phyloP scores from a whole-genome alignment of 2,329 filamentous ascomycete genomes.

The Phialophora tarda region DNA sequence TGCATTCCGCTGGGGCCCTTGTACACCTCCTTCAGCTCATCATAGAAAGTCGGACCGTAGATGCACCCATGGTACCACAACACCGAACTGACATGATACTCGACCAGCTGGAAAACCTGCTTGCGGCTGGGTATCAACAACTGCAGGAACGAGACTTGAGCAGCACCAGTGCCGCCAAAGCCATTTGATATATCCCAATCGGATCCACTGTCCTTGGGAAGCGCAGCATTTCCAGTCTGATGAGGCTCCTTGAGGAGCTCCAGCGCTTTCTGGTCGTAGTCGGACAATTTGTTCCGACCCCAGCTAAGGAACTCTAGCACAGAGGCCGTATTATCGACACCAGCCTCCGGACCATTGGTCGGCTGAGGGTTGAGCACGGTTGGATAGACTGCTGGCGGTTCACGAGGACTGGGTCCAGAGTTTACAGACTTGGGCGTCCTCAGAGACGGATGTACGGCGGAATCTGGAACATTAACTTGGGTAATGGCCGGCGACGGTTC shows the following conservation, averaged over 20 bases:
- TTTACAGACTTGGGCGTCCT: conserved; percentile 27
- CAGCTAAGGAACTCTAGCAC: conserved; percentile 58
- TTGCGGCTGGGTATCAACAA: conserved; percentile 35
- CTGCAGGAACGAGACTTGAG: conserved; percentile 38
- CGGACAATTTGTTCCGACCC: conserved; percentile 47
- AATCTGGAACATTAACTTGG: conserved; percentile 9
- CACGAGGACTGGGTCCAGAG: conserved; percentile 23
- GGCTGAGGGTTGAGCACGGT: conserved; percentile 10
- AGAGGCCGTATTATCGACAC: conserved; percentile 28
- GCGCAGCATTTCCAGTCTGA: conserved; percentile 21
- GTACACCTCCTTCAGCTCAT: conserved; percentile 36
- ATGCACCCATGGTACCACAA: conserved; percentile 39
- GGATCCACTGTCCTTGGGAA: conserved; percentile 27
- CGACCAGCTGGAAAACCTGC: conserved; percentile 36
- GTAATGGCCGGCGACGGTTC: conserved; percentile 16
- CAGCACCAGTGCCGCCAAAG: conserved; percentile 36
- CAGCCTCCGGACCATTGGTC: conserved; percentile 13
- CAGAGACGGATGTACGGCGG: conserved; percentile 24
- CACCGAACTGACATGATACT: conserved; percentile 36
- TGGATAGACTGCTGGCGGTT: conserved; percentile 8
- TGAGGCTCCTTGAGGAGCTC: conserved; percentile 48
- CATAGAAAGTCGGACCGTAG: conserved; percentile 37
- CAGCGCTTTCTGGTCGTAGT: conserved; percentile 37
- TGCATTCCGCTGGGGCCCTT: conserved; percentile 33
- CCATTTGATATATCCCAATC: conserved; percentile 39